Evolutionary conservation across 495 filamentous ascomycete genomes (phyloP).

Genomic region (Elaphomyces granulatus): DNA sequence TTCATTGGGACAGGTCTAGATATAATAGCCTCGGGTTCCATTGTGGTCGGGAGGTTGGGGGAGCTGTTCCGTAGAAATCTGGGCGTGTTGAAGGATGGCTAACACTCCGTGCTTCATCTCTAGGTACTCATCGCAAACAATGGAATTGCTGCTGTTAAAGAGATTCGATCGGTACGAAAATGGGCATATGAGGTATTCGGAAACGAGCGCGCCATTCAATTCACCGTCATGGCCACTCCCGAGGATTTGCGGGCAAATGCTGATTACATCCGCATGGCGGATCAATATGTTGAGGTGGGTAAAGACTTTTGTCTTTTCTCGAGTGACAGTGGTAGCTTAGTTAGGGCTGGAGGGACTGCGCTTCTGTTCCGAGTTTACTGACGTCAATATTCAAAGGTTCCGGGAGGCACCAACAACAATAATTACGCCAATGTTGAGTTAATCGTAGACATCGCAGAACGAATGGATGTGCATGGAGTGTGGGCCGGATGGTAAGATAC

Average conservation of each 20-base stretch:
- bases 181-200: conserved; percentile 99
- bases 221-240: conserved; percentile 99
- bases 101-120: too few species aligned
- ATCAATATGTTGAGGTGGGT: conserved; percentile 96
- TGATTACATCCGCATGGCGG: conserved; percentile 98
- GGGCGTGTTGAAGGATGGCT: too few species aligned
- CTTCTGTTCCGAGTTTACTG: background rate
- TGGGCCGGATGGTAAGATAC: conserved; percentile 88
- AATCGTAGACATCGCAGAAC: conserved; percentile 98
- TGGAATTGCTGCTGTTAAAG: conserved; percentile 98
- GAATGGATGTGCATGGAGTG: conserved; percentile 94
- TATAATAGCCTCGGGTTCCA: background rate
- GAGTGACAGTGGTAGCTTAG: background rate
- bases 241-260: conserved; percentile 96
- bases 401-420: conserved; percentile 99
- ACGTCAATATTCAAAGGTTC: conserved; percentile 34
- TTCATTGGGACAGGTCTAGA: too few species aligned
- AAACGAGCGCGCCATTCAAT: conserved; percentile 95
- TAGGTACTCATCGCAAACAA: conserved; percentile 99
- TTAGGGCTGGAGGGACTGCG: background rate
- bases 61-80: too few species aligned
- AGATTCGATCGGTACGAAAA: conserved; percentile 96
- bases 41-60: background rate
- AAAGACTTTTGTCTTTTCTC: conserved; percentile 11
- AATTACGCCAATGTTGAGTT: conserved; percentile 99